Conservation (phyloP, 441 rosid genomes). For the Brassica balearica region DNA sequence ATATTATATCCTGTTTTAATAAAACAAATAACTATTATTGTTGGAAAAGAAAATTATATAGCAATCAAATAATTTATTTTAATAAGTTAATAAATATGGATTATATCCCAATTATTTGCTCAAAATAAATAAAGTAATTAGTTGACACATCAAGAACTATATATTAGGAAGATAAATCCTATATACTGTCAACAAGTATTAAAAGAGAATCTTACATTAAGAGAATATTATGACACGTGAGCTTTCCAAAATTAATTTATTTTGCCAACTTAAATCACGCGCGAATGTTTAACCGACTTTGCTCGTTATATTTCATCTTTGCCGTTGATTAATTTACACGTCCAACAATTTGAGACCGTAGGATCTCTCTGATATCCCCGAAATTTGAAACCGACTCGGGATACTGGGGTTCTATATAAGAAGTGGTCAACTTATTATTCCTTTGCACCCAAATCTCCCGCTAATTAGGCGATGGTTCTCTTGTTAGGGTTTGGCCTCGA, state of each 20-base stretch:
- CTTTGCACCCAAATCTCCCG: neutral
- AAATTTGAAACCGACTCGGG: slow-evolving; percentile 5
- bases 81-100: neutral
- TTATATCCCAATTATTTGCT: neutral
- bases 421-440: neutral
- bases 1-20: no score
- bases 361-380: neutral
- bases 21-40: no score
- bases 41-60: no score
- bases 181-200: neutral
- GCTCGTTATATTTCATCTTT: neutral
- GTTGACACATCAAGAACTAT: neutral
- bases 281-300: slow-evolving; percentile 24
- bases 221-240: neutral
- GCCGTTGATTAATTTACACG: neutral
- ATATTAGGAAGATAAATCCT: neutral
- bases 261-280: slow-evolving; percentile 3
- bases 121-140: neutral
- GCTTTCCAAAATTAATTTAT: neutral
- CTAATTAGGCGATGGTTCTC: slow-evolving; percentile 6
- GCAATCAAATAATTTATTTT: no score
- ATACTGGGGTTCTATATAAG: slow-evolving; percentile 14
- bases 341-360: neutral
- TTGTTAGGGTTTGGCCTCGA: slow-evolving; percentile 23
- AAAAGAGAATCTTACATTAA: neutral